Percentiles rank a stretch among this genome's conserved stretches.
Conservation (phyloP, 331 rosid genomes). For the Pyracantha coccinea region DNA sequence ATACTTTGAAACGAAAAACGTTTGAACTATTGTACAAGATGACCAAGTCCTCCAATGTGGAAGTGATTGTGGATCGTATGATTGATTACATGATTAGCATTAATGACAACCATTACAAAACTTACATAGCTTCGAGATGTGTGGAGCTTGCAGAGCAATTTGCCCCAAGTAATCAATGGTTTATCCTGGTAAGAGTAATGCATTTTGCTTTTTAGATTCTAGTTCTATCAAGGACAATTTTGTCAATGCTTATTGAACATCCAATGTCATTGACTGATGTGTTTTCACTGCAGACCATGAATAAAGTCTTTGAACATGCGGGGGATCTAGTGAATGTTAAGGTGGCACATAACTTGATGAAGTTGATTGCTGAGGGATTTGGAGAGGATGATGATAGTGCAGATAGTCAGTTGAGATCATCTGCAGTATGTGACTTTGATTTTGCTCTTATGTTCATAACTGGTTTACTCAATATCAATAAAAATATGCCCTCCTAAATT, state of each 20-base stretch:
- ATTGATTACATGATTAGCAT: constrained; percentile 76
- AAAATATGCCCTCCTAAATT: not conserved
- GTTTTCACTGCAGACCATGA: constrained; percentile 59
- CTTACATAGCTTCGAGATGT: constrained; percentile 80
- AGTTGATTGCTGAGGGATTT: constrained; percentile 89
- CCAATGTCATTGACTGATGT: constrained; percentile 5
- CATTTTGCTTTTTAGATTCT: not conserved
- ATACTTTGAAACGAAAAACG: constrained; percentile 79
- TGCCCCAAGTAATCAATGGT: constrained; percentile 90
- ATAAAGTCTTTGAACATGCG: constrained; percentile 93
- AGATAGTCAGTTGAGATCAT: constrained; percentile 72
- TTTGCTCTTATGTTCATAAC: constrained; percentile 2
- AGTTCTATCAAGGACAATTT: not conserved
- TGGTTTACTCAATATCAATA: not conserved
- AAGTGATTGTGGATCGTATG: constrained; percentile 90
- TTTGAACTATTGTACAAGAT: constrained; percentile 70
- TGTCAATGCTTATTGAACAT: not conserved
- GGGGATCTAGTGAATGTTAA: constrained; percentile 82
- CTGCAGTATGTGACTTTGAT: constrained; percentile 54
- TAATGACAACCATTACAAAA: constrained; percentile 73
- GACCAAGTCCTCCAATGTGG: constrained; percentile 90
- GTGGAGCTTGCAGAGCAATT: constrained; percentile 91
- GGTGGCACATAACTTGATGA: constrained; percentile 87
- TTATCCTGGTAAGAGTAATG: constrained; percentile 70
- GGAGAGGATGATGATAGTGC: constrained; percentile 74